phyloP scores from a whole-genome alignment of 2,329 filamentous ascomycete species.

The Ceratocystis albifundus region DNA sequence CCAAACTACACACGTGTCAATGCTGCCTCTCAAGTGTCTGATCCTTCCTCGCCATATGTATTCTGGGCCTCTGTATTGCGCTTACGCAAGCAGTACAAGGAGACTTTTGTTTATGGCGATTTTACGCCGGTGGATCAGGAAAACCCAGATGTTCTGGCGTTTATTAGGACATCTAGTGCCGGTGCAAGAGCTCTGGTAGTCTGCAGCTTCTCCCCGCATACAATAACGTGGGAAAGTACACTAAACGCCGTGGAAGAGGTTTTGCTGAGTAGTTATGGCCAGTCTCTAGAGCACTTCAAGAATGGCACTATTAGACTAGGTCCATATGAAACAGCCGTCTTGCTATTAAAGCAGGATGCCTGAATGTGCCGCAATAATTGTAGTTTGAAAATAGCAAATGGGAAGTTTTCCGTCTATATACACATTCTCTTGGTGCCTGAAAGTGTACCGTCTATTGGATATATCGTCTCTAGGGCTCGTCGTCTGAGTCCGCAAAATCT shows the following conservation, averaged over 20 bases:
- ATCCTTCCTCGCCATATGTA: slow-evolving; percentile 42
- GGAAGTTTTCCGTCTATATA: neutral
- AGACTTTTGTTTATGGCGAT: slow-evolving; percentile 56
- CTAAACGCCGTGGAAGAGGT: slow-evolving; percentile 29
- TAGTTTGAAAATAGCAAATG: neutral
- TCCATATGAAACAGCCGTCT: slow-evolving; percentile 32
- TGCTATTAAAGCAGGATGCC: slow-evolving; percentile 26
- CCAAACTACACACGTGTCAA: slow-evolving; percentile 53
- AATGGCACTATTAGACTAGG: slow-evolving; percentile 28
- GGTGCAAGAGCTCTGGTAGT: slow-evolving; percentile 31
- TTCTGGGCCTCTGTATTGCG: slow-evolving; percentile 52
- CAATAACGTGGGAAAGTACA: slow-evolving; percentile 28
- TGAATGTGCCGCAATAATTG: neutral
- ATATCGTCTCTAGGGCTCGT: neutral
- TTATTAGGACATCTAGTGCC: slow-evolving; percentile 29
- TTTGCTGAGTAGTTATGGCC: slow-evolving; percentile 30
- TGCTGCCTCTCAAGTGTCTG: slow-evolving; percentile 41
- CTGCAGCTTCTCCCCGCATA: slow-evolving; percentile 32
- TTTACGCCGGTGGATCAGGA: slow-evolving; percentile 27
- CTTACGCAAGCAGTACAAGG: slow-evolving; percentile 47
- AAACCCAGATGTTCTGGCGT: slow-evolving; percentile 33
- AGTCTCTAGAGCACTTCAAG: slow-evolving; percentile 27
- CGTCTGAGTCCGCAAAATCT: slow-evolving; percentile 12
- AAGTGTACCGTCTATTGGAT: neutral
- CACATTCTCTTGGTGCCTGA: neutral